Evolutionary conservation across 345 rosid species (phyloP).

Genomic region (Noccaea caerulescens): DNA sequence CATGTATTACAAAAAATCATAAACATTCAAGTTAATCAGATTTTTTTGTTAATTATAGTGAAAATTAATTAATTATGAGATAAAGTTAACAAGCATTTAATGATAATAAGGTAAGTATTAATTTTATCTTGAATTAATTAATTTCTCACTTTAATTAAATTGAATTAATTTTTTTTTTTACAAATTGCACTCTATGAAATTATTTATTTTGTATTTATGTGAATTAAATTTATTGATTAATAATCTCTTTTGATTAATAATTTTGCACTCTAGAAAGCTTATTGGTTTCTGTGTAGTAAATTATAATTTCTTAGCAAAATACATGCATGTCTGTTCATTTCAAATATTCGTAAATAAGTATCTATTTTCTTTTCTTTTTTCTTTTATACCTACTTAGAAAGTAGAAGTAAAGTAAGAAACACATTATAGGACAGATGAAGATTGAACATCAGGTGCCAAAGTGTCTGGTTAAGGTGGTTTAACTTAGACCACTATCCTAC

Average conservation of each 20-base stretch:
- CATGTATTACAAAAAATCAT: background rate
- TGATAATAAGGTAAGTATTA: background rate
- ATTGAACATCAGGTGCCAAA: slow-evolving; percentile 37
- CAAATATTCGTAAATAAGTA: background rate
- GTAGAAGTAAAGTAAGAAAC: background rate
- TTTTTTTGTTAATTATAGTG: slow-evolving; percentile 2
- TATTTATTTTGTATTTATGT: slow-evolving; percentile 2
- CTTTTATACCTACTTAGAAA: background rate
- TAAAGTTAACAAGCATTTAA: slow-evolving; percentile 7
- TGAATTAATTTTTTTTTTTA: background rate
- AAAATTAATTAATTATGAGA: background rate
- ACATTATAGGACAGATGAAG: slow-evolving; percentile 4
- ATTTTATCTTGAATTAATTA: background rate
- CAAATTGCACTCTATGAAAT: background rate
- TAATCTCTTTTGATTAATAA: background rate
- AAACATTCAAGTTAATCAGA: background rate
- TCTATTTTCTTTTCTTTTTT: background rate
- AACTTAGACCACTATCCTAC: slow-evolving; percentile 34
- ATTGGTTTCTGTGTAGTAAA: background rate
- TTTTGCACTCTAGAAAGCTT: background rate
- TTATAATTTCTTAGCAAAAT: background rate
- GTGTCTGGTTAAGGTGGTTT: slow-evolving; percentile 41
- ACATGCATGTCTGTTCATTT: slow-evolving; percentile 10
- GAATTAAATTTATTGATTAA: background rate
- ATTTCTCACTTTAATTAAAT: slow-evolving; percentile 8